A percentile compares a stretch with the other conserved stretches of the same genome.
phyloP scores from a whole-genome alignment of 2,329 filamentous ascomycete genomes.

The Hypoxylon sp. region DNA sequence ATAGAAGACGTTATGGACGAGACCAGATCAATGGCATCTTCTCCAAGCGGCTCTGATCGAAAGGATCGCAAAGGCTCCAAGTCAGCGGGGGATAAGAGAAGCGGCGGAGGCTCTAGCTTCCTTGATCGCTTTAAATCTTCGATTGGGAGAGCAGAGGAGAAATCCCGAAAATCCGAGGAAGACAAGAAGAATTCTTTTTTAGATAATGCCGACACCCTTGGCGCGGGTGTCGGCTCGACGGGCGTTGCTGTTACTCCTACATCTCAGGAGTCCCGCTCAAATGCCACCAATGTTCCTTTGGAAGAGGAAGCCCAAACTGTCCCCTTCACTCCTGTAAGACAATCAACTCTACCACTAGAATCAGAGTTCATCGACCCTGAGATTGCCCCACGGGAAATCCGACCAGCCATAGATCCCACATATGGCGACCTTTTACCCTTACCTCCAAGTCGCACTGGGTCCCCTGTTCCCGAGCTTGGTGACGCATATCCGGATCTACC shows the following conservation, averaged over 20 bases:
- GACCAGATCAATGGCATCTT: slow-evolving; percentile 62
- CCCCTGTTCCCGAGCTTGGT: slow-evolving; percentile 58
- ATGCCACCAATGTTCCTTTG: slow-evolving; percentile 63
- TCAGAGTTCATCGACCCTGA: slow-evolving; percentile 68
- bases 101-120: slow-evolving; percentile 61
- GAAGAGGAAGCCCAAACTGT: slow-evolving; percentile 56
- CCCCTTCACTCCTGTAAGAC: slow-evolving; percentile 44
- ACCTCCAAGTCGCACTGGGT: slow-evolving; percentile 71
- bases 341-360: slow-evolving; percentile 46
- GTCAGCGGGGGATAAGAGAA: slow-evolving; percentile 56
- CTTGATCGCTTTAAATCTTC: slow-evolving; percentile 65
- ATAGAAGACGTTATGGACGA: slow-evolving; percentile 64
- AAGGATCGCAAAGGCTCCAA: slow-evolving; percentile 49
- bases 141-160: slow-evolving; percentile 55
- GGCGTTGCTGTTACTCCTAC: slow-evolving; percentile 62
- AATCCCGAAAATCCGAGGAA: slow-evolving; percentile 55
- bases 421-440: slow-evolving; percentile 76
- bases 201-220: slow-evolving; percentile 79
- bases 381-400: slow-evolving; percentile 70
- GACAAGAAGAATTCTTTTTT: slow-evolving; percentile 74
- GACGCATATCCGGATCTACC: slow-evolving; percentile 68
- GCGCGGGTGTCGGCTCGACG: slow-evolving; percentile 77
- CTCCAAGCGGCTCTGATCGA: slow-evolving; percentile 55
- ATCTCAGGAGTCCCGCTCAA: slow-evolving; percentile 59
- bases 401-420: slow-evolving; percentile 76